Conservation (phyloP, 495 filamentous ascomycete genomes). For the Apodospora peruviana region DNA sequence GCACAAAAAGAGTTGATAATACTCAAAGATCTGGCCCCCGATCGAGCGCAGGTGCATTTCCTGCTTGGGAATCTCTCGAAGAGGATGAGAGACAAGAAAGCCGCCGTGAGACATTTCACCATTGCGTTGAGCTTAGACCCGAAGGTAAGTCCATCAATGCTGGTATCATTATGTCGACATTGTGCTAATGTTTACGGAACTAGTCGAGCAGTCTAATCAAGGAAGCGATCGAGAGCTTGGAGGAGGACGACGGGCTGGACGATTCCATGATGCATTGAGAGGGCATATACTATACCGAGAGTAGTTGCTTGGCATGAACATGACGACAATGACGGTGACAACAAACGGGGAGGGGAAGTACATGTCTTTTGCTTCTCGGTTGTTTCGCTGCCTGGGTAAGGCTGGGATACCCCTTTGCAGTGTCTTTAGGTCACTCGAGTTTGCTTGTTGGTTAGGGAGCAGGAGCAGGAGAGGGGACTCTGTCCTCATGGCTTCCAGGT, state of each 20-base stretch:
- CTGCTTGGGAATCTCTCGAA: conserved; percentile 85
- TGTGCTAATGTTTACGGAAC: conserved; percentile 16
- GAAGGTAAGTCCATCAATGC: conserved; percentile 57
- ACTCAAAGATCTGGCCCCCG: conserved; percentile 82
- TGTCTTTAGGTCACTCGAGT: not conserved
- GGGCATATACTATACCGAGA: not conserved
- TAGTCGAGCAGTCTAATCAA: conserved; percentile 90
- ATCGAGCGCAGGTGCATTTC: conserved; percentile 95
- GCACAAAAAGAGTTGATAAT: conserved; percentile 76
- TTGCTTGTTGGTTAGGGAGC: not conserved
- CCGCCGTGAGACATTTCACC: conserved; percentile 86
- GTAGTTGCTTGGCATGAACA: conserved; percentile 16
- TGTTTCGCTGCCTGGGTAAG: not conserved
- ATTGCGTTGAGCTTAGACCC: conserved; percentile 93
- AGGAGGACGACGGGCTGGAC: conserved; percentile 77
- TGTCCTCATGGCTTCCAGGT: not conserved
- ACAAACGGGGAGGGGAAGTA: not conserved
- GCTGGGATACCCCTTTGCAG: no score
- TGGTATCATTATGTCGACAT: not conserved
- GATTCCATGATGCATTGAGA: conserved; percentile 50
- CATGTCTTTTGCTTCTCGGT: not conserved
- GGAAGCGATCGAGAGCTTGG: conserved; percentile 81
- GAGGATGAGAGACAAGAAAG: conserved; percentile 65
- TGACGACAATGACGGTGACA: conserved; percentile 6
- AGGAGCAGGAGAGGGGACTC: not conserved